A percentile compares a stretch with the other conserved stretches of the same genome.
Conservation (phyloP, 2,329 filamentous ascomycete species). For the Mariannaea sp. region DNA sequence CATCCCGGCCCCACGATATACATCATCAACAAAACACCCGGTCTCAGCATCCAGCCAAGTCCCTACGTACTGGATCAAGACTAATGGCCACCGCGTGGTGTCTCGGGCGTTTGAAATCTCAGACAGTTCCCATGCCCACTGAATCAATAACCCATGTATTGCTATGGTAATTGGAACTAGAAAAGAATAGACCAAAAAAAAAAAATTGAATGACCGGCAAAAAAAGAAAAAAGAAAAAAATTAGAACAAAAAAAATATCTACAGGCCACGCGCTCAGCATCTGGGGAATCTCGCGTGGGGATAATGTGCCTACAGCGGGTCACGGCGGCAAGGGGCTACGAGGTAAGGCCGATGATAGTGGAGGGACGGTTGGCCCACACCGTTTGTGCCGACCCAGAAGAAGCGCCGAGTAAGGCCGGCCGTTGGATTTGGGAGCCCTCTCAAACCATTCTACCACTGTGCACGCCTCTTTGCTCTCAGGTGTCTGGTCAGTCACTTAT, state of each 20-base stretch:
- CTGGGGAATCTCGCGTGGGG: slow-evolving; percentile 41
- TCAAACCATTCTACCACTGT: no score
- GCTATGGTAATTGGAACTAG: no score
- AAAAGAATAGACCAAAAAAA: no score
- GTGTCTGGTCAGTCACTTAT: no score
- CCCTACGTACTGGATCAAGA: background rate
- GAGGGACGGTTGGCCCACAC: slow-evolving; percentile 32
- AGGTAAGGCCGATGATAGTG: slow-evolving; percentile 41
- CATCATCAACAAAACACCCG: background rate
- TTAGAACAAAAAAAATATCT: slow-evolving; percentile 17
- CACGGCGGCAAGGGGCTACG: slow-evolving; percentile 35
- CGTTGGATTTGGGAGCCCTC: slow-evolving; percentile 23
- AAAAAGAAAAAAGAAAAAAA: no score
- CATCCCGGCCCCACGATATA: no score
- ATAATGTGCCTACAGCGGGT: slow-evolving; percentile 16
- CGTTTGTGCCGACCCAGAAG: slow-evolving; percentile 33
- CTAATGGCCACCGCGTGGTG: slow-evolving; percentile 7
- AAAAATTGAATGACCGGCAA: background rate
- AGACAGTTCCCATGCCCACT: background rate
- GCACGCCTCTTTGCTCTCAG: slow-evolving; percentile 5
- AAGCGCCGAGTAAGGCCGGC: slow-evolving; percentile 46
- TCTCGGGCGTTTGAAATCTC: slow-evolving; percentile 19
- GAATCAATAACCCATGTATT: no score
- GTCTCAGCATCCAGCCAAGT: background rate
- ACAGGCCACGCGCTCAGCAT: slow-evolving; percentile 30